Base-by-base conservation (phyloP, 2,329 filamentous ascomycete species). In the Cadophora sp. region DNA sequence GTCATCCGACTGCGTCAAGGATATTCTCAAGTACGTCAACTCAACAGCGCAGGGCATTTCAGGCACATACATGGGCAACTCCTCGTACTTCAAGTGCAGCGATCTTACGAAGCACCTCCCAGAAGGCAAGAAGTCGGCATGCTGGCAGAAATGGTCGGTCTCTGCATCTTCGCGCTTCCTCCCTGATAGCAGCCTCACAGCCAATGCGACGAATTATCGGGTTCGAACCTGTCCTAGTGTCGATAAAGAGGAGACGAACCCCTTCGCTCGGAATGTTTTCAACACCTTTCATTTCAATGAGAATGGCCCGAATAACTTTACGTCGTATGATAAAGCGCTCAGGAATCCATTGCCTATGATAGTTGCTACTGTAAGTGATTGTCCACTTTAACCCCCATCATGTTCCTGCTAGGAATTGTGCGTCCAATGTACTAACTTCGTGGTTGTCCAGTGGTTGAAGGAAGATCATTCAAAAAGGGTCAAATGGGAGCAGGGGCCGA, bases 301-400 rank as follows among this genome's bases (percentile, higher is more conserved):
- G 7, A 4, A 22, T 20, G 56, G n/a, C 22, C 22, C 56, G n/a
- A 24, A 59, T 11, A 59, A 24, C 13, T 47, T 24, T 27, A 47
- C 56, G 20, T 24, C 13, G 13, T 59, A 59, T 20, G 56, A 59
- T 30, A 16, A 24, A 27, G 27, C 33, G 20, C 18, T 59, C 8
- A 59, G 56, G 20, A 59, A 24, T 14, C 36, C 56, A 27, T n/a
- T 45, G 20, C 56, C 56, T 4, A 22, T 59, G 41, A 47, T 47
- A 18, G 13, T 59, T 6, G 39, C 56, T 4, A 43, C 36, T n/a
- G 41, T 14, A n/a, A 3, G 41, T 45, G 18, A 4, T 16, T 45
- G 4, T 45, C 18, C 41, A 45, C 9, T 33, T 9, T 33, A 33
- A n/a, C 30, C 30, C 9, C 30, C 30, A 33, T 9, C 30, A 33